These are phyloP conservation scores for Erigeron canadensis DNA, from an alignment of 129 eudicot species.

Conservation along the genomic window DNA sequence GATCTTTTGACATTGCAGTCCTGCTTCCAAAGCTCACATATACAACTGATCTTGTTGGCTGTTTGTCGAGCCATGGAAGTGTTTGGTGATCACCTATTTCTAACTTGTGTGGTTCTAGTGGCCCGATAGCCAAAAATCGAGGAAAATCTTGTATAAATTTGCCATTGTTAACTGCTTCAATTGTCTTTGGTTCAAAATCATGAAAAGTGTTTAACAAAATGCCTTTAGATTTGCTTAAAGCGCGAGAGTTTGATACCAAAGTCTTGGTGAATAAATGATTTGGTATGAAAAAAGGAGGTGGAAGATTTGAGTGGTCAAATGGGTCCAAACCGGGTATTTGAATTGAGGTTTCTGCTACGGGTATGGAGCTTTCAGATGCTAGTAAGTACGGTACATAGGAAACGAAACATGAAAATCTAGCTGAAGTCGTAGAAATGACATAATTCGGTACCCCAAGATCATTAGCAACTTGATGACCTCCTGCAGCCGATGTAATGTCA, in stretches of 20 bases:
- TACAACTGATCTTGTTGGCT: slow-evolving; percentile 40
- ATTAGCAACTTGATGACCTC: slow-evolving; percentile 26
- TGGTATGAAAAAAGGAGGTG: slow-evolving; percentile 43
- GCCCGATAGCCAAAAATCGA: slow-evolving; percentile 41
- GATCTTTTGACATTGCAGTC: slow-evolving; percentile 36
- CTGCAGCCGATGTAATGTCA: slow-evolving; percentile 31
- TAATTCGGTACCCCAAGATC: slow-evolving; percentile 35
- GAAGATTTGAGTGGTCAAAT: slow-evolving; percentile 33
- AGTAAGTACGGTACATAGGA: slow-evolving; percentile 14
- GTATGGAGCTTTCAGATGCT: neutral
- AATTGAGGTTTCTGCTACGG: neutral
- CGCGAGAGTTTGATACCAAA: slow-evolving; percentile 24
- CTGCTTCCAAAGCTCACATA: slow-evolving; percentile 47
- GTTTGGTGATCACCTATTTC: slow-evolving; percentile 25
- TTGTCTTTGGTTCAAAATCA: slow-evolving; percentile 38
- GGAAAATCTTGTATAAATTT: slow-evolving; percentile 22
- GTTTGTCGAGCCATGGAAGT: slow-evolving; percentile 51
- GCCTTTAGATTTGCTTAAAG: slow-evolving; percentile 35
- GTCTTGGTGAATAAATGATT: slow-evolving; percentile 31
- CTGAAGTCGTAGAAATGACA: slow-evolving; percentile 40
- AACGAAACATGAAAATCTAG: slow-evolving; percentile 48
- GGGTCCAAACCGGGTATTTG: slow-evolving; percentile 35
- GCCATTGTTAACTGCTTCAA: slow-evolving; percentile 34
- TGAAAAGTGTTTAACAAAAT: slow-evolving; percentile 42
- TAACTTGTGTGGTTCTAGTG: slow-evolving; percentile 35